Base-by-base conservation (phyloP, 208 protist species). In the Wallacemonas collosoma region DNA sequence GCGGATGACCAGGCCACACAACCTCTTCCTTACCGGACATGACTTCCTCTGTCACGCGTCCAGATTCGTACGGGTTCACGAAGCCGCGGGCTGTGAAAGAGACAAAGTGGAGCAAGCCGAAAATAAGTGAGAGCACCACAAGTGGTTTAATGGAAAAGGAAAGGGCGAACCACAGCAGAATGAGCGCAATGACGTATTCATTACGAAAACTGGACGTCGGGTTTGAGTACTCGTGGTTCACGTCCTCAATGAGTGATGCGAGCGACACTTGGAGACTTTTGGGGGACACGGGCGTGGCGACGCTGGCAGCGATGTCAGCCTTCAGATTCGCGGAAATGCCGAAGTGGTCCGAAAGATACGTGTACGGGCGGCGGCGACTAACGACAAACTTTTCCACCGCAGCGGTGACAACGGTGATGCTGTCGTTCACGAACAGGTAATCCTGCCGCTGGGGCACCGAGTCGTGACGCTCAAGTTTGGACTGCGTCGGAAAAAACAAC, bases 261-360 rank as follows among this genome's bases (percentile, higher is more conserved):
- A 58, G 69, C 3, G 85, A 86, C 17, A 81, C 65, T 39, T 77
- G 81, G 40, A 86, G 71, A 39, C 83, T 72, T 35, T 72, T 70
- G 3, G 68, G 58, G 12, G 71, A 75, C 9, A 77, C 75, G 44
- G 72, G 68, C 39, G 35, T 53, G 11, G 63, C 57, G 44, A 50
- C 36, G 17, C 36, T 63, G 7, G 61, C 62, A 8, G 50, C 45
- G 40, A 61, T 9, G 68, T 73, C 39, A 45, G 60, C n/a, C 8
- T 44, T 36, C 8, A 95, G 60, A 15, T 63, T 77, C 11, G 82
- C 68, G 3, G 82, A 72, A 17, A 95, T 80, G 47, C 93, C 93
- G 80, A 94, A 97, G 77, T 97, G 93, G 73, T 97, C 90, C 5
- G 89, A 95, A 7, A 97, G 81, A 70, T 97, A 95, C 8, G 82